A percentile compares a stretch with the other conserved stretches of the same genome.
Conservation (phyloP, 2,329 filamentous ascomycete species). For the Calonectria pseudoreteaudii region DNA sequence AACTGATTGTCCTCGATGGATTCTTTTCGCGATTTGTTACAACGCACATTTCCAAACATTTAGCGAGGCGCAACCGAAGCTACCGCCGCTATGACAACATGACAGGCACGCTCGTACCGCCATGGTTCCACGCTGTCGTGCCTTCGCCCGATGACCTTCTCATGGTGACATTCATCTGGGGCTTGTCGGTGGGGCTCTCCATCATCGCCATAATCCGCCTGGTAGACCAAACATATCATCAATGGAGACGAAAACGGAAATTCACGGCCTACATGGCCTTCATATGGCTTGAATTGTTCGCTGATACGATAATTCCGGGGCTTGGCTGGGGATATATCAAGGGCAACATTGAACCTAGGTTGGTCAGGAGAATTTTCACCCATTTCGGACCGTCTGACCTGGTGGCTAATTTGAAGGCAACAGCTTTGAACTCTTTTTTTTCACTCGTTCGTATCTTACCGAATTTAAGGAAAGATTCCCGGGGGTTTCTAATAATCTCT, state of each 20-base stretch:
- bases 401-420: slow-evolving; percentile 1
- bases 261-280: slow-evolving; percentile 52
- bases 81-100: slow-evolving; percentile 33
- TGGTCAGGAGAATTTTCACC: slow-evolving; percentile 15
- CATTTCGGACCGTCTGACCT: background rate
- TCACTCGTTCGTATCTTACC: slow-evolving; percentile 30
- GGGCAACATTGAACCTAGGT: slow-evolving; percentile 45
- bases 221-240: slow-evolving; percentile 48
- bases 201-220: slow-evolving; percentile 49
- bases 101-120: slow-evolving; percentile 37
- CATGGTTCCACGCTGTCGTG: slow-evolving; percentile 34
- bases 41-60: background rate
- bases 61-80: background rate
- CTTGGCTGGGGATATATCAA: slow-evolving; percentile 51
- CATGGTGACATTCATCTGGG: slow-evolving; percentile 52
- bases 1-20: background rate
- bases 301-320: slow-evolving; percentile 49
- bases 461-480: background rate
- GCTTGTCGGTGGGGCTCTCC: slow-evolving; percentile 51
- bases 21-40: background rate
- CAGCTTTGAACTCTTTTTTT: slow-evolving; percentile 46
- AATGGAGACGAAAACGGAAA: slow-evolving; percentile 46
- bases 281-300: slow-evolving; percentile 55
- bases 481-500: slow-evolving; percentile 23
- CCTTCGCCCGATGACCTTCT: slow-evolving; percentile 45